Percentiles rank a stretch among this genome's conserved stretches.
phyloP scores from a whole-genome alignment of 352 stramenopile species.

The Phytopythium oedochilum region DNA sequence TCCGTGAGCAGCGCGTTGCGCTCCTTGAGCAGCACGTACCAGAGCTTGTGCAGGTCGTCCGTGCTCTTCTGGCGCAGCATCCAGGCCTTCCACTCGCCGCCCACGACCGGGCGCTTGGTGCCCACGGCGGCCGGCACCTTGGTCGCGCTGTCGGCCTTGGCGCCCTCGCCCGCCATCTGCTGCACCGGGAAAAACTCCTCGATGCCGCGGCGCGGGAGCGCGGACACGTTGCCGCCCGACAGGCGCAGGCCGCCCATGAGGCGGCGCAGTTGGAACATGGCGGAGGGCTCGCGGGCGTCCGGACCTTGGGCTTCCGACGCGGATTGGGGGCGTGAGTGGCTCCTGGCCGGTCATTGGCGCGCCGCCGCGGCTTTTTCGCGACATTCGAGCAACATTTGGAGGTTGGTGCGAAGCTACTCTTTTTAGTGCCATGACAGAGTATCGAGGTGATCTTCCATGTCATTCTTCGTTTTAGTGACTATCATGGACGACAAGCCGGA shows the following conservation, averaged over 20 bases:
- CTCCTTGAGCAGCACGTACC: slow-evolving; percentile 98
- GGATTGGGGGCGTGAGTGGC: not conserved
- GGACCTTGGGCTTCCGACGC: not conserved
- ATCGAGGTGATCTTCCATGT: not conserved
- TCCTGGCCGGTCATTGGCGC: not conserved
- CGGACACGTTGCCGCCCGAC: slow-evolving; percentile 24
- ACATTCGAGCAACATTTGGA: not conserved
- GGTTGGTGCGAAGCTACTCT: not conserved
- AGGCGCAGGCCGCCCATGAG: slow-evolving; percentile 60
- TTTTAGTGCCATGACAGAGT: not conserved
- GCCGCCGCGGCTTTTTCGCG: not conserved
- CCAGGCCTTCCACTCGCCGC: slow-evolving; percentile 93
- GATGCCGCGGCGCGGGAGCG: slow-evolving; percentile 43
- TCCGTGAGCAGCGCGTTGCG: slow-evolving; percentile 97
- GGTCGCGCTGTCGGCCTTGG: slow-evolving; percentile 42
- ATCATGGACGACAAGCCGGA: too few species aligned
- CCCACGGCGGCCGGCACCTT: slow-evolving; percentile 64
- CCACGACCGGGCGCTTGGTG: slow-evolving; percentile 58
- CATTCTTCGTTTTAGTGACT: not conserved
- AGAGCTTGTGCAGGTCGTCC: slow-evolving; percentile 98
- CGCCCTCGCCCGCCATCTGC: slow-evolving; percentile 33
- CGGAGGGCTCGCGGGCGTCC: not conserved
- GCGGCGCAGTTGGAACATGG: slow-evolving; percentile 61
- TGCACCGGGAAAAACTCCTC: slow-evolving; percentile 78
- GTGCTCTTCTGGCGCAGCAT: slow-evolving; percentile 97